Percentiles rank a stretch among this genome's conserved stretches.
phyloP scores from a whole-genome alignment of 371 early-diverging fungal genomes.

The Mortierella sp. region DNA sequence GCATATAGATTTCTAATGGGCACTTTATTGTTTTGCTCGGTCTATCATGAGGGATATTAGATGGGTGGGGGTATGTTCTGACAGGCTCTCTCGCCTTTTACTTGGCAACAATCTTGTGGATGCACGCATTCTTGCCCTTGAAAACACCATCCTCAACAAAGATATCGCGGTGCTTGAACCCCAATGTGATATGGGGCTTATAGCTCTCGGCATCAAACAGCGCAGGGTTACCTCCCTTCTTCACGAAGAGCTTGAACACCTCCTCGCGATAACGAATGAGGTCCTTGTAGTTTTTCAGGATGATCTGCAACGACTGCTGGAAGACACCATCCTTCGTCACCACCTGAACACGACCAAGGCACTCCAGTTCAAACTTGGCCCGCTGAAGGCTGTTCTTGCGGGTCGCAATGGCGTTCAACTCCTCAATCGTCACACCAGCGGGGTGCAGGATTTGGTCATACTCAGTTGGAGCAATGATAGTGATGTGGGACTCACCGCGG shows the following conservation, averaged over 20 bases:
- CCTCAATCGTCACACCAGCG: conserved; percentile 76
- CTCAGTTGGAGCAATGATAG: conserved; percentile 82
- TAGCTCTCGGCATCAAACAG: conserved; percentile 71
- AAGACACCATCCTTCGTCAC: conserved; percentile 36
- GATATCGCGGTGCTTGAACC: conserved; percentile 72
- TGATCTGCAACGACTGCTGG: conserved; percentile 45
- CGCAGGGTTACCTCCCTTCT: conserved; percentile 69
- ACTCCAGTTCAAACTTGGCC: conserved; percentile 65
- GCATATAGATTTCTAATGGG: background rate
- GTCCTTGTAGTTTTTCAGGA: conserved; percentile 43
- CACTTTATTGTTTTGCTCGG: background rate
- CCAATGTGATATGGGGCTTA: conserved; percentile 82
- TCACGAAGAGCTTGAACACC: conserved; percentile 61
- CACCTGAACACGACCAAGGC: conserved; percentile 73
- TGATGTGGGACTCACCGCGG: conserved; percentile 82
- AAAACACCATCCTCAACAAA: conserved; percentile 77
- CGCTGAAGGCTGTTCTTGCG: conserved; percentile 64
- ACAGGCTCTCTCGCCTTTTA: conserved; percentile 12
- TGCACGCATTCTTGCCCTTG: conserved; percentile 80
- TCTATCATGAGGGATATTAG: background rate
- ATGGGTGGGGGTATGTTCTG: background rate
- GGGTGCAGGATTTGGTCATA: conserved; percentile 64
- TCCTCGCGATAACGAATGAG: conserved; percentile 62
- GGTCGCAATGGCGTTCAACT: conserved; percentile 72
- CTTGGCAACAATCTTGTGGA: conserved; percentile 56